Conservation (phyloP, 1,284 basidiomycete genomes). For the Melampsora larici-populina region DNA sequence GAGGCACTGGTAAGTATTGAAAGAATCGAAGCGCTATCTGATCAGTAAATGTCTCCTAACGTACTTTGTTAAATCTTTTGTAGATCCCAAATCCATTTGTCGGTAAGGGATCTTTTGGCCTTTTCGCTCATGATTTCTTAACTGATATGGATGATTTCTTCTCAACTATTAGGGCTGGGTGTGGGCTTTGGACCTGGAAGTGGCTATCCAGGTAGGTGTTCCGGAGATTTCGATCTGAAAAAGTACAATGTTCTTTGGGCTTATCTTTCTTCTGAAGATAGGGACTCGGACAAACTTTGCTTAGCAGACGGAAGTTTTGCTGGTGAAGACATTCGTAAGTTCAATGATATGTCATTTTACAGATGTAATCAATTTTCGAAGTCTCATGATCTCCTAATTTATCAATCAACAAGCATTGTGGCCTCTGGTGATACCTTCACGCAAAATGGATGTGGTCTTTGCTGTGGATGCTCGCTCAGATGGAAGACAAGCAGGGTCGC, state of each 20-base stretch:
- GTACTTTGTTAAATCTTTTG: too few relatives aligned
- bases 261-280: neutral
- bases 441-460: constrained; percentile 34
- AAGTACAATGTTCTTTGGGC: too few relatives aligned
- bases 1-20: too few relatives aligned
- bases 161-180: constrained; percentile 7
- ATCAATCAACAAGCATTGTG: neutral
- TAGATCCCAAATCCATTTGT: neutral
- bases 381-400: too few relatives aligned
- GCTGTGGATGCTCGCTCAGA: constrained; percentile 33
- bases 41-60: too few relatives aligned
- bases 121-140: too few relatives aligned
- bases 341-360: neutral
- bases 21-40: too few relatives aligned
- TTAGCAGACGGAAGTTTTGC: constrained; percentile 34
- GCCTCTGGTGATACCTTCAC: constrained; percentile 24
- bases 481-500: neutral
- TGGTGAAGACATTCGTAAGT: constrained; percentile 45
- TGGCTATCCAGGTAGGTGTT: neutral
- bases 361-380: too few relatives aligned
- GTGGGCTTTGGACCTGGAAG: constrained; percentile 30
- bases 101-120: neutral
- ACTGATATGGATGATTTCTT: too few relatives aligned
- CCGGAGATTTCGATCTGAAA: too few relatives aligned
- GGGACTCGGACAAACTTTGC: constrained; percentile 23